Conservation (phyloP, 352 stramenopile species). For the Globisporangium yorkense region DNA sequence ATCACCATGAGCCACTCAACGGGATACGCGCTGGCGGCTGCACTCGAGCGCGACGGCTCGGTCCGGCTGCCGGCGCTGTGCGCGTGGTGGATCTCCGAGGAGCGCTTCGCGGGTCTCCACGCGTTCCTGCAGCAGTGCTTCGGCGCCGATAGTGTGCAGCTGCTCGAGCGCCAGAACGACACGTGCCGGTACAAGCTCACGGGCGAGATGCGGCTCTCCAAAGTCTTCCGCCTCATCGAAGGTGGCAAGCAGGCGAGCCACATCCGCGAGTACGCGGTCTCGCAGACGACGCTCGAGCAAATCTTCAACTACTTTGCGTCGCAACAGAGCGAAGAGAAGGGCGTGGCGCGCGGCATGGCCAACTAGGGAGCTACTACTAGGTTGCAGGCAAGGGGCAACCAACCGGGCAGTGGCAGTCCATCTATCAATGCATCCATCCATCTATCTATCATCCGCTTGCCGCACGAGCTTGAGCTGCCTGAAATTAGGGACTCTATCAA, state of each 20-base stretch:
- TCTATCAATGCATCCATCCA: not conserved
- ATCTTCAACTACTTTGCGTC: slow-evolving; percentile 90
- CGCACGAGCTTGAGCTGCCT: too few species aligned
- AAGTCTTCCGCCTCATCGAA: slow-evolving; percentile 4
- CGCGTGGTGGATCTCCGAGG: slow-evolving; percentile 63
- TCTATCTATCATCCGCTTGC: too few species aligned
- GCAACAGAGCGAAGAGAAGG: slow-evolving; percentile 67
- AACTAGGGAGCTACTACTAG: not conserved
- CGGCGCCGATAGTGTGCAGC: slow-evolving; percentile 26
- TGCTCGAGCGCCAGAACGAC: slow-evolving; percentile 73
- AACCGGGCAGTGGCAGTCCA: not conserved
- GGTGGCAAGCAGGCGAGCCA: slow-evolving; percentile 1
- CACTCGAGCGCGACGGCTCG: slow-evolving; percentile 43
- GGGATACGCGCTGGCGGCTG: slow-evolving; percentile 49
- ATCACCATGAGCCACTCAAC: slow-evolving; percentile 49
- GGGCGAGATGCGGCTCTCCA: slow-evolving; percentile 12
- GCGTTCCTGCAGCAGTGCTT: slow-evolving; percentile 40
- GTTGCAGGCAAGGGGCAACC: too few species aligned
- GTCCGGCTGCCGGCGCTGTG: slow-evolving; percentile 36
- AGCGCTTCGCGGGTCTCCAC: slow-evolving; percentile 38
- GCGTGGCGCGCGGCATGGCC: slow-evolving; percentile 36
- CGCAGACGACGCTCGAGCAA: slow-evolving; percentile 88
- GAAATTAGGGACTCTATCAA: too few species aligned
- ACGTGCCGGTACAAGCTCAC: slow-evolving; percentile 63
- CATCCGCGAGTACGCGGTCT: slow-evolving; percentile 76